Evolutionary conservation across 148 eudicot species (phyloP).

Genomic region (Silene uniflora): DNA sequence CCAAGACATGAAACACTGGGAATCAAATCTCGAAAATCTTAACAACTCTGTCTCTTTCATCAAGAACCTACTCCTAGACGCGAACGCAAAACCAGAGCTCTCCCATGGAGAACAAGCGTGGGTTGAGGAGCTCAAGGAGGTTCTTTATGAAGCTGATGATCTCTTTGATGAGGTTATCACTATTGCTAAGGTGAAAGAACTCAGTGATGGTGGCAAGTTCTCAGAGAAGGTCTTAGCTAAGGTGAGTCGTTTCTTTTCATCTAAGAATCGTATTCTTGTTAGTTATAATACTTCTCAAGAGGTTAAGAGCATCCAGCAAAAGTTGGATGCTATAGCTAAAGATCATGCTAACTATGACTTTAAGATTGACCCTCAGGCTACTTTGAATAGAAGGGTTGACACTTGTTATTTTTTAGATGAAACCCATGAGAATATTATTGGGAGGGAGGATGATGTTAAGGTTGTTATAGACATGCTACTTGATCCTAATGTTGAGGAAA

Average conservation of each 20-base stretch:
- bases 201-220: not conserved
- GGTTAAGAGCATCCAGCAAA: constrained; percentile 1
- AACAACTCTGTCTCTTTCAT: not conserved
- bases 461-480: not conserved
- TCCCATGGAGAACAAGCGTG: not conserved
- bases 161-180: constrained; percentile 3
- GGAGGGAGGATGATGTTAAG: not conserved
- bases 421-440: not conserved
- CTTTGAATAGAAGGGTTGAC: not conserved
- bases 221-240: not conserved
- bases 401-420: not conserved
- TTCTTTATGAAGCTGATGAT: constrained; percentile 9
- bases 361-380: not conserved
- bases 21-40: not conserved
- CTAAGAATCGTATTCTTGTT: constrained; percentile 1
- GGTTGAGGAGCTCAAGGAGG: not conserved
- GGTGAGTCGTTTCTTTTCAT: constrained; percentile 2
- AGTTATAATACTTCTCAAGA: constrained; percentile 5
- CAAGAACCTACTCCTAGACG: not conserved
- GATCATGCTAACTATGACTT: not conserved
- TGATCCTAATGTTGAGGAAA: not conserved
- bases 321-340: constrained; percentile 1
- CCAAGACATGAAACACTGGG: not conserved
- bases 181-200: not conserved
- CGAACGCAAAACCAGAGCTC: not conserved